A percentile compares a stretch with the other conserved stretches of the same genome.
Evolutionary conservation across 805 yeast species (phyloP).

Genomic region (Alloascoidea hylecoeti): DNA sequence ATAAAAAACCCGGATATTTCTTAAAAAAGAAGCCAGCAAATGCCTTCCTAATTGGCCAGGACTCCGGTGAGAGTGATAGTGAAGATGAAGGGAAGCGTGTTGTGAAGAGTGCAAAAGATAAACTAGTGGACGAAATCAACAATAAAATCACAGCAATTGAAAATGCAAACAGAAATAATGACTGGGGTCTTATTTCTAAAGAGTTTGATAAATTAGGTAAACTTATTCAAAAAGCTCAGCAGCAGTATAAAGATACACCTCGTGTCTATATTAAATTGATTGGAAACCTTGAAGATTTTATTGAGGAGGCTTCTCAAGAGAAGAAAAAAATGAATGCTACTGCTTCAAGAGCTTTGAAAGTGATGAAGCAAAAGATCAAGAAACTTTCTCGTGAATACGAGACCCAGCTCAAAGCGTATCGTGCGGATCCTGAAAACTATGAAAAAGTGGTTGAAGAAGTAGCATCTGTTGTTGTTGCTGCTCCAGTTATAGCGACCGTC

Average conservation of each 20-base stretch:
- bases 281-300: slow-evolving; percentile 57
- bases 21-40: slow-evolving; percentile 34
- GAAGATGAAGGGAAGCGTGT: slow-evolving; percentile 70
- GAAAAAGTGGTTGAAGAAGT: slow-evolving; percentile 23
- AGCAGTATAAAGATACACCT: slow-evolving; percentile 69
- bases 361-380: slow-evolving; percentile 77
- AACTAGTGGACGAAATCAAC: slow-evolving; percentile 78
- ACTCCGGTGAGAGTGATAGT: slow-evolving; percentile 25
- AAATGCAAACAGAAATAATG: slow-evolving; percentile 50
- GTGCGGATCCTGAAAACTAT: slow-evolving; percentile 62
- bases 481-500: slow-evolving; percentile 17
- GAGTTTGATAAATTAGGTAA: slow-evolving; percentile 74
- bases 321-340: slow-evolving; percentile 69
- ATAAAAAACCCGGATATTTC: slow-evolving; percentile 32
- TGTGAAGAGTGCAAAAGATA: slow-evolving; percentile 89
- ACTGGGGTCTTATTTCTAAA: slow-evolving; percentile 62
- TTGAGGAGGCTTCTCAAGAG: slow-evolving; percentile 34
- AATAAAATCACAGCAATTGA: slow-evolving; percentile 52
- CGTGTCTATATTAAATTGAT: slow-evolving; percentile 52
- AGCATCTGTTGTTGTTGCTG: slow-evolving; percentile 16
- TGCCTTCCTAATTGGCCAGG: slow-evolving; percentile 23
- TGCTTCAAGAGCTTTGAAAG: slow-evolving; percentile 76
- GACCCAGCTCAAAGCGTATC: slow-evolving; percentile 40
- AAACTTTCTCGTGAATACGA: slow-evolving; percentile 64
- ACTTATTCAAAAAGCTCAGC: slow-evolving; percentile 50